Percentiles rank a stretch among this genome's conserved stretches.
Evolutionary conservation across 2,329 filamentous ascomycete species (phyloP).

Genomic region (Mollisiaceae sp.): DNA sequence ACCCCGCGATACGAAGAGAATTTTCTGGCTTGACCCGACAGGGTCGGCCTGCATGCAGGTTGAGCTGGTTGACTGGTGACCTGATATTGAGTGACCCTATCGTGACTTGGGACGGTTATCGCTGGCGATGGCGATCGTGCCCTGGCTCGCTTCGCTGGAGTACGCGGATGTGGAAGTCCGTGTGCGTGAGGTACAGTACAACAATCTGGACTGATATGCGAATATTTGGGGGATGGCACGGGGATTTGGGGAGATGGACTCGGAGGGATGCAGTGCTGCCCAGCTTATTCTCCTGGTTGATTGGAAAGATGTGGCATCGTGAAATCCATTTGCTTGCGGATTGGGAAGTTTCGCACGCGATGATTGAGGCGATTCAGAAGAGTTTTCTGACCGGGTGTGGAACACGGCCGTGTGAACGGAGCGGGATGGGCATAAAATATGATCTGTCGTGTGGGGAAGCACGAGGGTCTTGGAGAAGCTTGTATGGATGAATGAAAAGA

Average conservation of each 20-base stretch:
- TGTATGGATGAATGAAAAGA: constrained; percentile 12
- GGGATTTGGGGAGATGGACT: background rate
- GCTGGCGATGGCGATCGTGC: background rate
- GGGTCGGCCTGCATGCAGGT: background rate
- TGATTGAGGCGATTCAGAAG: background rate
- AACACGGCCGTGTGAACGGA: background rate
- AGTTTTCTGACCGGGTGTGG: background rate
- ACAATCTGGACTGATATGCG: background rate
- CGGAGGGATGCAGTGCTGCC: constrained; percentile 25
- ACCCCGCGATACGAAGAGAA: background rate
- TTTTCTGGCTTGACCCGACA: background rate
- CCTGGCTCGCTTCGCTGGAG: background rate
- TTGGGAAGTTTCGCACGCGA: constrained; percentile 2
- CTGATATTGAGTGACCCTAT: constrained; percentile 5
- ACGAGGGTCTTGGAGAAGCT: constrained; percentile 3
- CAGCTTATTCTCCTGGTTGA: constrained; percentile 17
- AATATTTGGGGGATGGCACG: background rate
- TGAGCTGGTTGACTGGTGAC: background rate
- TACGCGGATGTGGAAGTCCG: constrained; percentile 8
- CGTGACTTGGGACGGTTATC: constrained; percentile 1
- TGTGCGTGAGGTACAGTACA: background rate
- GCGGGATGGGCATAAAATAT: background rate
- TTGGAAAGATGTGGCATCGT: constrained; percentile 34
- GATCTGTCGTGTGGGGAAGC: constrained; percentile 12
- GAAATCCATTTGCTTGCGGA: constrained; percentile 10